These are phyloP conservation scores for Zoysia pacifica DNA, from an alignment of 176 grass and related monocot species.

Conservation along the genomic window DNA sequence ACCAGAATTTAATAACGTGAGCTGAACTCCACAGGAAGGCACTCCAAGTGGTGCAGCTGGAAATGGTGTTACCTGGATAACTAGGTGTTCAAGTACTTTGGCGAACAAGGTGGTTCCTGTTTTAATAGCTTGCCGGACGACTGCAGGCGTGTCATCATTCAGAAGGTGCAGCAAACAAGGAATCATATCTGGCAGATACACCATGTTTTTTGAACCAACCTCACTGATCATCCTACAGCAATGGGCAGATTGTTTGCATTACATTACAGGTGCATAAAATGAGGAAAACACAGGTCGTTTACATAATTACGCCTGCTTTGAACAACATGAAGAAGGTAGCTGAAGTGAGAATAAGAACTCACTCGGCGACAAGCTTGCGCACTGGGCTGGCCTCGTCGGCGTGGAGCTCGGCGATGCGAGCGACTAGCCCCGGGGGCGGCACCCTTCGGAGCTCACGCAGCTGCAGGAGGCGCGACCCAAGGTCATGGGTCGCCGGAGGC, in stretches of 20 bases:
- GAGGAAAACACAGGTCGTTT: background rate
- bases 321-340: background rate
- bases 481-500: constrained; percentile 12
- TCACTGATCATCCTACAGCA: constrained; percentile 84
- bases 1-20: constrained; percentile 17
- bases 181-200: constrained; percentile 61
- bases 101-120: constrained; percentile 72
- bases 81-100: constrained; percentile 65
- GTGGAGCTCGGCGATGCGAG: constrained; percentile 61
- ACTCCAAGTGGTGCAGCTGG: background rate
- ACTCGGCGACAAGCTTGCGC: constrained; percentile 73
- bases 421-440: constrained; percentile 54
- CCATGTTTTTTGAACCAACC: constrained; percentile 62
- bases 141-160: constrained; percentile 70
- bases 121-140: constrained; percentile 78
- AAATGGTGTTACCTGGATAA: constrained; percentile 62
- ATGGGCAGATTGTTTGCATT: background rate
- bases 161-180: constrained; percentile 68
- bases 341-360: constrained; percentile 21
- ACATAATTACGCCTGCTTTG: background rate
- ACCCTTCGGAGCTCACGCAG: constrained; percentile 59
- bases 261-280: background rate
- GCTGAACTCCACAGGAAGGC: background rate
- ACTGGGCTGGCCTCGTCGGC: constrained; percentile 72
- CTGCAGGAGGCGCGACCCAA: constrained; percentile 51